Base-by-base conservation (phyloP, 805 yeast genomes). In the Lipomyces orientalis region DNA sequence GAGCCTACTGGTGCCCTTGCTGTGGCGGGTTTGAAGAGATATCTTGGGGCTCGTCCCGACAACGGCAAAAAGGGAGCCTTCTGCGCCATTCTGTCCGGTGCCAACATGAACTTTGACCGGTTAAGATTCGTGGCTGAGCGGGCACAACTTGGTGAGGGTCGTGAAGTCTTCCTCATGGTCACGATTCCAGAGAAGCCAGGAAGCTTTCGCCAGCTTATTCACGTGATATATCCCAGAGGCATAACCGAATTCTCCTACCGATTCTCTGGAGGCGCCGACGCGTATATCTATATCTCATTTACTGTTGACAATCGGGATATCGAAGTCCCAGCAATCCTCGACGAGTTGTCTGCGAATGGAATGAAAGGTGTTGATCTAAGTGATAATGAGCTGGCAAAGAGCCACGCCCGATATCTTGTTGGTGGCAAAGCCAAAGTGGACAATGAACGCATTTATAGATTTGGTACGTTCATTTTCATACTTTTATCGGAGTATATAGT, bases 1-100 rank as follows among this genome's bases (percentile, higher is more conserved):
- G 99, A 95, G 80, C 99, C 99, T 8, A 89, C 98, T 4, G 99
- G 99, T 71, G 99, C 99, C 0, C 84, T 96, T 79, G 83, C 96
- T 2, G 97, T 94, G 58, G 99, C 99, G 1, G 99, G 98, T 64
- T 79, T 93, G 83, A 92, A 91, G 76, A 89, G 88, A 74, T 95
- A 93, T 77, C 84, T 94, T 51, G 83, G 85, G 31, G 77, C 79
- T 33, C 87, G 89, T 73, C 90, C 91, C 8, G 91, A 90, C 64
- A 82, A 87, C 52, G 96, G 90, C 75, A 80, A 87, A 3, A 80
- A 82, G 60, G 85, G 88, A 70, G 87, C 91, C 0, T 93, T 91
- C 75, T 89, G 91, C 52, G 94, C 98, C 6, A 84, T 95, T 29
- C 82, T 95, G 65, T 90, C 97, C 25, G 99, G 99, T 67, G 99